Conservation (phyloP, 169 alveolate genomes). For the Eimeria praecox region DNA sequence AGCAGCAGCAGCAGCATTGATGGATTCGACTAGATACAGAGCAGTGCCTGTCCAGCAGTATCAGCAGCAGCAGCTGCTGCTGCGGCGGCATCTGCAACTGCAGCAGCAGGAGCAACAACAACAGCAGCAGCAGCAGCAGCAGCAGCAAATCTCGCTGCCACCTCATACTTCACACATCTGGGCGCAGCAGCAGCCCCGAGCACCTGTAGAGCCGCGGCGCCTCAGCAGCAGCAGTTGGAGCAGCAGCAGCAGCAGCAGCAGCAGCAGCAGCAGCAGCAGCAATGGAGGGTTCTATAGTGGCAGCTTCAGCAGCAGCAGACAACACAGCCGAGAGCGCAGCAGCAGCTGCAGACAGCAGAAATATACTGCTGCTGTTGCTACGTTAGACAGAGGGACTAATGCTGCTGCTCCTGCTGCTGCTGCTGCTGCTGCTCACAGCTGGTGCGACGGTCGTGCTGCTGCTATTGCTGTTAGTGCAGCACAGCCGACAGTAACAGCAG, state of each 20-base stretch:
- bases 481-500: not conserved
- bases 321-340: not conserved
- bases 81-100: constrained; percentile 4
- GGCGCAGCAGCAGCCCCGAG: no score
- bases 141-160: no score
- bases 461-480: not conserved
- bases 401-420: constrained; percentile 15
- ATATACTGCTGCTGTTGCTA: not conserved
- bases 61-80: not conserved
- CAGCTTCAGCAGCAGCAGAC: constrained; percentile 25
- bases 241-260: not conserved
- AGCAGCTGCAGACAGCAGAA: not conserved
- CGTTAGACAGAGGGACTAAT: no score
- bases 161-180: no score
- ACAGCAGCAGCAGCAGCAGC: not conserved
- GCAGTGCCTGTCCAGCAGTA: not conserved
- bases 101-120: not conserved
- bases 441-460: not conserved
- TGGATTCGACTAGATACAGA: no score
- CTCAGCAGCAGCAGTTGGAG: not conserved
- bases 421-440: not conserved
- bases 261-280: not conserved
- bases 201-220: no score
- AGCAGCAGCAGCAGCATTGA: no score
- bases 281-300: not conserved